phyloP scores from a whole-genome alignment of 305 asterid species.

The Fraxinus greggii region DNA sequence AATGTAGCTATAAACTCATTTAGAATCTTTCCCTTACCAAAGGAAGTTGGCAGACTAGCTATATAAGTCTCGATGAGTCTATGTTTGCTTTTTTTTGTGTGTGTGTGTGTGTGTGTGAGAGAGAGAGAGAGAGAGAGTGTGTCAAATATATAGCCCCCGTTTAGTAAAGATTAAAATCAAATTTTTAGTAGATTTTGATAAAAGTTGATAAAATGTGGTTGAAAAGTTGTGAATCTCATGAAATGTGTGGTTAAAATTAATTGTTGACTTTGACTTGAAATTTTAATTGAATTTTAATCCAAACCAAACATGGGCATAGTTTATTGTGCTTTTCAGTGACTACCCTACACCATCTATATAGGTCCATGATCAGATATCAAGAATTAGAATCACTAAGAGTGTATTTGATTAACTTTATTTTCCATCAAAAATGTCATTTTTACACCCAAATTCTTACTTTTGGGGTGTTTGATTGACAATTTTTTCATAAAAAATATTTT shows the following conservation, averaged over 20 bases:
- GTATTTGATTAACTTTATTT: no score
- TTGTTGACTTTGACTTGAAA: no score
- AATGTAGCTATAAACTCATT: background rate
- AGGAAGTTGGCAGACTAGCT: conserved; percentile 1
- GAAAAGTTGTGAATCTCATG: no score
- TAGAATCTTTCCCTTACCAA: conserved; percentile 10
- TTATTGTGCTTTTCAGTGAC: conserved; percentile 4
- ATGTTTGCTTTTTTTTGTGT: background rate
- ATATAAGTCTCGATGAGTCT: background rate
- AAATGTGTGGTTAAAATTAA: no score
- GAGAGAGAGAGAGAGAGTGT: background rate
- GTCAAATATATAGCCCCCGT: background rate
- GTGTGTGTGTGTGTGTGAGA: background rate
- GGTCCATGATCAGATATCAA: background rate
- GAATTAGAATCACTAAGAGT: background rate
- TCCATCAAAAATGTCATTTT: no score
- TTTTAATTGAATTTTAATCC: no score
- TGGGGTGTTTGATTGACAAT: no score
- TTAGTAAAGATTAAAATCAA: no score
- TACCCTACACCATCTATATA: background rate
- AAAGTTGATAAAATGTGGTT: no score
- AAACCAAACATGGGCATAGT: background rate
- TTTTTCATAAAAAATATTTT: no score
- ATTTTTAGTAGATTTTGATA: no score
- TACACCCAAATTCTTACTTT: no score